Percentiles rank a stretch among this genome's conserved stretches.
Conservation (phyloP, 2,329 filamentous ascomycete species). For the Epichloe scottii region DNA sequence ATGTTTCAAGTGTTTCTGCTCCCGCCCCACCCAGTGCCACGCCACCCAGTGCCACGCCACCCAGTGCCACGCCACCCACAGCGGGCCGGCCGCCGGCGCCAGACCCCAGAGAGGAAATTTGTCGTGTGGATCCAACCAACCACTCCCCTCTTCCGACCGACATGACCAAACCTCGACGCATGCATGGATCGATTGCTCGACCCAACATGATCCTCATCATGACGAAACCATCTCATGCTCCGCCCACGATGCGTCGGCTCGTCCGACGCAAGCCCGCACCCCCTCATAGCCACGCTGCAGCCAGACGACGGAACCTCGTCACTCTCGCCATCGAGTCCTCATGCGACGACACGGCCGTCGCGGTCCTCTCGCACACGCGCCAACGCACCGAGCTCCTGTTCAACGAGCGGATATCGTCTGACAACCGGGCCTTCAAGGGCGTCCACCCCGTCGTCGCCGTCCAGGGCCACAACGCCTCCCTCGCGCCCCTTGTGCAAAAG, state of each 20-base stretch:
- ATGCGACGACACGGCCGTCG: conserved; percentile 88
- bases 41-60: too few species aligned
- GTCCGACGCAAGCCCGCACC: background rate
- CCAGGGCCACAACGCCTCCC: conserved; percentile 58
- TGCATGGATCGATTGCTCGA: background rate
- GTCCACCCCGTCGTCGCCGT: conserved; percentile 70
- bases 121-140: too few species aligned
- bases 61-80: too few species aligned
- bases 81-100: background rate
- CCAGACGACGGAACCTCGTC: conserved; percentile 23
- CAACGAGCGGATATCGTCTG: conserved; percentile 69
- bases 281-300: background rate
- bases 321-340: conserved; percentile 71
- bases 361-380: conserved; percentile 53
- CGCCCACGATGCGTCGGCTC: conserved; percentile 2
- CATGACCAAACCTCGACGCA: background rate
- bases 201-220: background rate
- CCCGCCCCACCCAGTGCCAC: too few species aligned
- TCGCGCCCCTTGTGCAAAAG: conserved; percentile 55
- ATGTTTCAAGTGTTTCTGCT: too few species aligned
- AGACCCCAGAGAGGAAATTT: background rate
- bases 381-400: conserved; percentile 51
- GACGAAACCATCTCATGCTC: background rate
- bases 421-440: conserved; percentile 62
- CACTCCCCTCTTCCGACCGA: too few species aligned